phyloP scores from a whole-genome alignment of 2,329 filamentous ascomycete species.

The Lasiodiplodia citricola region DNA sequence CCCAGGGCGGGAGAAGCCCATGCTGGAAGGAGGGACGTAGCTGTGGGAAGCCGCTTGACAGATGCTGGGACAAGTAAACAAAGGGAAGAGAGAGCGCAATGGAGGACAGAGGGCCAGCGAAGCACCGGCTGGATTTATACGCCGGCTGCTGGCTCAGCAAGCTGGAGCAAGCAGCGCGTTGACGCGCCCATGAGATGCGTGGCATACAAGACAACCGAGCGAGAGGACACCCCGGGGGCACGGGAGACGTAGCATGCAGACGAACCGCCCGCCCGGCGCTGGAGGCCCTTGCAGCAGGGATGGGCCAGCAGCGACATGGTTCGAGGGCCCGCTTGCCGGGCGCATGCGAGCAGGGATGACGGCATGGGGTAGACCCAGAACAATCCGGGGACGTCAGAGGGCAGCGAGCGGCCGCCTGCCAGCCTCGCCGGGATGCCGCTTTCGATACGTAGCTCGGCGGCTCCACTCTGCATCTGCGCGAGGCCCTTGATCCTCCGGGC shows the following conservation, averaged over 20 bases:
- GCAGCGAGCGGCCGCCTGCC: constrained; percentile 12
- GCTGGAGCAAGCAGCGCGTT: constrained; percentile 11
- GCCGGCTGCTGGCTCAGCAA: constrained; percentile 12
- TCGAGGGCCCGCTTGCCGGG: constrained; percentile 17
- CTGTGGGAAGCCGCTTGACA: constrained; percentile 24
- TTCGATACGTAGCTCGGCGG: constrained; percentile 24
- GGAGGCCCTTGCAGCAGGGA: constrained; percentile 23
- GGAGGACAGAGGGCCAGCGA: background rate
- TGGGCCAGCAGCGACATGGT: constrained; percentile 19
- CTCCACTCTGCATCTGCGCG: constrained; percentile 17
- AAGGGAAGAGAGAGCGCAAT: background rate
- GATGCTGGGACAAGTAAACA: constrained; percentile 8
- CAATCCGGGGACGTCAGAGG: constrained; percentile 23
- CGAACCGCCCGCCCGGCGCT: constrained; percentile 13
- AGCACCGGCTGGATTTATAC: constrained; percentile 15
- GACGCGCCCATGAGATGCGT: constrained; percentile 21
- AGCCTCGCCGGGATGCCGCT: constrained; percentile 19
- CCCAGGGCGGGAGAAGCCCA: constrained; percentile 4
- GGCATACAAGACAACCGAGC: constrained; percentile 25
- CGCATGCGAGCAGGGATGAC: constrained; percentile 11
- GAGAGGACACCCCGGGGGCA: constrained; percentile 3
- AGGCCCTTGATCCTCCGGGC: constrained; percentile 5
- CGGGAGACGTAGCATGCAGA: constrained; percentile 19
- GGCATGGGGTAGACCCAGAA: constrained; percentile 6
- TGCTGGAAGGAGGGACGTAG: constrained; percentile 5